These are phyloP conservation scores for Rhizopus microsporus DNA, from an alignment of 371 early-diverging fungal species.

Conservation along the genomic window DNA sequence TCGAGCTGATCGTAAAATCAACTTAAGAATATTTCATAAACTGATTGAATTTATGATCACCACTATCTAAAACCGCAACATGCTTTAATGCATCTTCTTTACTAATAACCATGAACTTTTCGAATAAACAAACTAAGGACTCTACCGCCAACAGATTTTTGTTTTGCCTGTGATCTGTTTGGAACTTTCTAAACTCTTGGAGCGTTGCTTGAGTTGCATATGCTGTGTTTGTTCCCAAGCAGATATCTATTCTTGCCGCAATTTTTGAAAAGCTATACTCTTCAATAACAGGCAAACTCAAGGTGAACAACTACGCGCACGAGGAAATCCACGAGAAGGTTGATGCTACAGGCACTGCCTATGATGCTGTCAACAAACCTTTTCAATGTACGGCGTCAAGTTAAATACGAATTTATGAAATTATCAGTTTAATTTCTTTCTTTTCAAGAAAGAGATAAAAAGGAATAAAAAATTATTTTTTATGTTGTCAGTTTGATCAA, in stretches of 20 bases:
- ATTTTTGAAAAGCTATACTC: slow-evolving; percentile 1
- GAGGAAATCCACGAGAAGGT: no score
- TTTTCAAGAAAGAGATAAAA: no score
- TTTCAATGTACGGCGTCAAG: no score
- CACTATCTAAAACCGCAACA: slow-evolving; percentile 12
- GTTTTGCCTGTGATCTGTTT: slow-evolving; percentile 15
- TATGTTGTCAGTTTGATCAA: no score
- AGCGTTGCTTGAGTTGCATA: slow-evolving; percentile 9
- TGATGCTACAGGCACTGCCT: no score
- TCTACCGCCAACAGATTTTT: slow-evolving; percentile 14
- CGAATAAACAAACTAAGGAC: slow-evolving; percentile 9
- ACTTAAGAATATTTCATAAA: slow-evolving; percentile 16
- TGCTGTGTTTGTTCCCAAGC: slow-evolving; percentile 11
- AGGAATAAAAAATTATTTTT: no score
- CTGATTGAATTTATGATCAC: slow-evolving; percentile 10
- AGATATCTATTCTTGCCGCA: slow-evolving; percentile 9
- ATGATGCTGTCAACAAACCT: no score
- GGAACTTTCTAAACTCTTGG: slow-evolving; percentile 9
- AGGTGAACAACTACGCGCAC: no score
- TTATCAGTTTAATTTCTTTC: no score
- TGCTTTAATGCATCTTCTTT: slow-evolving; percentile 6
- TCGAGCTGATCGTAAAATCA: slow-evolving; percentile 13
- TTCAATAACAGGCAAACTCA: slow-evolving; percentile 6
- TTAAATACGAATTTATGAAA: no score
- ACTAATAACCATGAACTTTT: slow-evolving; percentile 12